phyloP scores from a whole-genome alignment of 176 grass and related monocot genomes.

The Aegilops umbellulata region DNA sequence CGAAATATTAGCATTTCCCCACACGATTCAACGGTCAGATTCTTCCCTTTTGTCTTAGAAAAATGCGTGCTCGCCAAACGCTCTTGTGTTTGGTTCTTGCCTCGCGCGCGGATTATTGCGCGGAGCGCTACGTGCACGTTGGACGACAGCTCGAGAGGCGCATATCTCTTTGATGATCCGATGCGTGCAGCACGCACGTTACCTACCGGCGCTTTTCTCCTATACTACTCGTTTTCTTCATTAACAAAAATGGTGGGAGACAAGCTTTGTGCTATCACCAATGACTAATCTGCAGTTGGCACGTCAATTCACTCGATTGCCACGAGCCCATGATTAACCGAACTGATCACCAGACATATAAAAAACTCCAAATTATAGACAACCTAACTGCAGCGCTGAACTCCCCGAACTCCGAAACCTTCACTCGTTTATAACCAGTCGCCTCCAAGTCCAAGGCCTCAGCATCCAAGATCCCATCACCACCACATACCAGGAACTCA shows the following conservation, averaged over 20 bases:
- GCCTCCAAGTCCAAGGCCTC: neutral
- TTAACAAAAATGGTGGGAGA: no score
- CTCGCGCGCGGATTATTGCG: no score
- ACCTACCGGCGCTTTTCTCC: neutral
- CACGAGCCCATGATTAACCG: neutral
- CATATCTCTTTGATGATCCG: neutral
- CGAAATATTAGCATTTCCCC: no score
- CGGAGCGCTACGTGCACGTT: neutral
- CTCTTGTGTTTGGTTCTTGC: no score
- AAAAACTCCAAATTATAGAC: neutral
- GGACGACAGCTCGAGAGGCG: neutral
- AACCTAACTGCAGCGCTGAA: neutral
- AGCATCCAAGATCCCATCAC: neutral
- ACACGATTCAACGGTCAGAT: no score
- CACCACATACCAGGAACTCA: neutral
- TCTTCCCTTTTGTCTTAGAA: no score
- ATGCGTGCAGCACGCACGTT: neutral
- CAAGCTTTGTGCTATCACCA: no score
- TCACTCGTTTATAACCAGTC: neutral
- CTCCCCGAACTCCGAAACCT: neutral
- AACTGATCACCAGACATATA: neutral
- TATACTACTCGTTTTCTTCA: neutral
- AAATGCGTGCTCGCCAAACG: no score
- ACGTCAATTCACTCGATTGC: conserved; percentile 17
- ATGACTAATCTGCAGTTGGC: neutral